Base-by-base conservation (phyloP, 768 basidiomycete species). In the Tephrocybe rancida region DNA sequence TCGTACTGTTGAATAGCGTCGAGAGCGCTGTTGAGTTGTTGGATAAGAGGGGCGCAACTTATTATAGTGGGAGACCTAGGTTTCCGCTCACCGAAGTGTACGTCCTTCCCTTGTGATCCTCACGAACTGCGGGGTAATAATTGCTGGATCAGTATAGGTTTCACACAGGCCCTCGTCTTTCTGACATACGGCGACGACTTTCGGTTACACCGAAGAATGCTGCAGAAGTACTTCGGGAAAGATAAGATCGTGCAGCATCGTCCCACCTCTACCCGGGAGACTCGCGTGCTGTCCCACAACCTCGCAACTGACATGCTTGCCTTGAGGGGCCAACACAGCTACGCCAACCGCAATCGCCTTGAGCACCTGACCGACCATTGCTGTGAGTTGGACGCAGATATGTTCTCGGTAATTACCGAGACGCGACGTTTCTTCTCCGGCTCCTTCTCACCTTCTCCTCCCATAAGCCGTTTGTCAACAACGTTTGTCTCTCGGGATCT, bases 221-320 rank as follows among this genome's bases (percentile, higher is more conserved):
- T 62, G 18, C 54, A 62, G 44, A 51, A 57, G 19, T 55, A 58
- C 39, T 54, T 65, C 43, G 65, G 54, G 29, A 58, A 56, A 35
- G 55, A 60, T 41, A 58, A 64, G 21, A 60, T 67, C 37, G 47
- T 54, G 37, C 44, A 56, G 3, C 68, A 69, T 57, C 52, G 61
- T 21, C 55, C 55, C 22, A 57, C 67, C 25, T 63, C 68, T 38
- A 64, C 68, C 39, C 44, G 52, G 22, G 69, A 73, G 57, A 72
- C 69, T 1, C 60, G 57, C n/a, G 54, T 63, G 13, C 68, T 77
- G 34, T 55, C 70, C 27, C 38, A 58, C 18, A 67, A 66, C 35
- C 46, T 76, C 16, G 51, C 69, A 26, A n/a, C n/a, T n/a, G n/a
- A n/a, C n/a, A n/a, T n/a, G n/a, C n/a, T n/a, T n/a, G n/a, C n/a